phyloP scores from a whole-genome alignment of 2,329 filamentous ascomycete species.

The Colletotrichum zoysiae region DNA sequence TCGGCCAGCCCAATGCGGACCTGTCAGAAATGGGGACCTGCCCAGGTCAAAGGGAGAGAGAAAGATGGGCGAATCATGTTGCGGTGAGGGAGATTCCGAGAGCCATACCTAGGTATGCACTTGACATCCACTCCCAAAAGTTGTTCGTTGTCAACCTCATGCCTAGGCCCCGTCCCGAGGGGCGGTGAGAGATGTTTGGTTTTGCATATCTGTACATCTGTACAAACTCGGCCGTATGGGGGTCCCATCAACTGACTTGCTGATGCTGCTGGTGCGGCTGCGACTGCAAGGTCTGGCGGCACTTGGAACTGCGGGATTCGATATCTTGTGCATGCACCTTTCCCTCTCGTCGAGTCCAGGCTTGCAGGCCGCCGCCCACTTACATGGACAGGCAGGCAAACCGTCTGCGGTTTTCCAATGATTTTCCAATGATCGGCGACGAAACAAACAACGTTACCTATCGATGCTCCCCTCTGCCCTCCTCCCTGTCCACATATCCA shows the following conservation, averaged over 20 bases:
- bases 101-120: background rate
- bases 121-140: background rate
- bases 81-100: background rate
- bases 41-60: background rate
- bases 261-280: background rate
- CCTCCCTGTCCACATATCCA: background rate
- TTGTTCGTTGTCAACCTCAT: background rate
- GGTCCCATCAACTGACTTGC: constrained; percentile 13
- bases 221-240: background rate
- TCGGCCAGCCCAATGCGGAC: background rate
- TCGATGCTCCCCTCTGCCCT: background rate
- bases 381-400: background rate
- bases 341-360: background rate
- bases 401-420: background rate
- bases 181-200: too few relatives aligned
- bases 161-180: background rate
- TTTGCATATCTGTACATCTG: background rate
- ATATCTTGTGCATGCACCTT: background rate
- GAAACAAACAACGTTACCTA: background rate
- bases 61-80: background rate
- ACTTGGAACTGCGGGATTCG: background rate
- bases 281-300: background rate
- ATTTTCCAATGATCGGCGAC: constrained; percentile 17
- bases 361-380: background rate
- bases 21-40: background rate